Conservation (phyloP, 2,329 filamentous ascomycete species). For the Cytospora schulzeri region DNA sequence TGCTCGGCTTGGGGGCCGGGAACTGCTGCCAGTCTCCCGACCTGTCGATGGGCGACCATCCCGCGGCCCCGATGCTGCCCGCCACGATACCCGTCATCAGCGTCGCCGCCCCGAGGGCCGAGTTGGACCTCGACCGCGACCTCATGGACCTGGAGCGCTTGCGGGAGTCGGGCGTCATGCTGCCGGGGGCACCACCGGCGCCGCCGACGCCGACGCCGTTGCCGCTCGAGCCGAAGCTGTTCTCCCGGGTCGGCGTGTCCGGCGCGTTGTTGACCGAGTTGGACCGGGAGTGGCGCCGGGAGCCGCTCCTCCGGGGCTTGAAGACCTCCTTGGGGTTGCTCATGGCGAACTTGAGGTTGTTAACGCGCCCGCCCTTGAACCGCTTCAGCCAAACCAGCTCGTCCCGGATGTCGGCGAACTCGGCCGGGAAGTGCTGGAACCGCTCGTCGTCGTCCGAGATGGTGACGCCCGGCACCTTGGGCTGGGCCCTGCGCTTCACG, state of each 20-base stretch:
- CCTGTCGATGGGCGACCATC: slow-evolving; percentile 72
- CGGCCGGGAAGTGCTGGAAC: slow-evolving; percentile 69
- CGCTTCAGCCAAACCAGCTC: slow-evolving; percentile 80
- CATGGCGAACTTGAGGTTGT: slow-evolving; percentile 78
- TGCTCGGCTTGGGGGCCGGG: slow-evolving; percentile 32
- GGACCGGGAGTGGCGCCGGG: slow-evolving; percentile 57
- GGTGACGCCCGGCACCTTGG: slow-evolving; percentile 55
- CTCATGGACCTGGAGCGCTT: slow-evolving; percentile 68
- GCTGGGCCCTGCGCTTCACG: slow-evolving; percentile 49
- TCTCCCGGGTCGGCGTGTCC: slow-evolving; percentile 62
- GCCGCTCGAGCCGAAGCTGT: slow-evolving; percentile 51
- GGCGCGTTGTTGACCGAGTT: slow-evolving; percentile 62
- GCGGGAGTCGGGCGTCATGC: slow-evolving; percentile 58
- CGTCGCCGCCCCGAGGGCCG: slow-evolving; percentile 71
- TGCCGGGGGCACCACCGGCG: slow-evolving; percentile 9
- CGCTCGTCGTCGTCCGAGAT: slow-evolving; percentile 66
- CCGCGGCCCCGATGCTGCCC: slow-evolving; percentile 68
- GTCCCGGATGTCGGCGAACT: slow-evolving; percentile 74
- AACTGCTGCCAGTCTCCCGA: slow-evolving; percentile 39
- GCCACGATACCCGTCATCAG: slow-evolving; percentile 86
- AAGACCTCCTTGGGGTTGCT: slow-evolving; percentile 74
- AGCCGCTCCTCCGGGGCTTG: slow-evolving; percentile 62
- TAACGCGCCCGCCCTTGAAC: slow-evolving; percentile 79
- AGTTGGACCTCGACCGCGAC: slow-evolving; percentile 61
- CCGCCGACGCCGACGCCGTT: slow-evolving; percentile 45